Conservation (phyloP, 2,329 filamentous ascomycete genomes). For the Trichoderma sp. region DNA sequence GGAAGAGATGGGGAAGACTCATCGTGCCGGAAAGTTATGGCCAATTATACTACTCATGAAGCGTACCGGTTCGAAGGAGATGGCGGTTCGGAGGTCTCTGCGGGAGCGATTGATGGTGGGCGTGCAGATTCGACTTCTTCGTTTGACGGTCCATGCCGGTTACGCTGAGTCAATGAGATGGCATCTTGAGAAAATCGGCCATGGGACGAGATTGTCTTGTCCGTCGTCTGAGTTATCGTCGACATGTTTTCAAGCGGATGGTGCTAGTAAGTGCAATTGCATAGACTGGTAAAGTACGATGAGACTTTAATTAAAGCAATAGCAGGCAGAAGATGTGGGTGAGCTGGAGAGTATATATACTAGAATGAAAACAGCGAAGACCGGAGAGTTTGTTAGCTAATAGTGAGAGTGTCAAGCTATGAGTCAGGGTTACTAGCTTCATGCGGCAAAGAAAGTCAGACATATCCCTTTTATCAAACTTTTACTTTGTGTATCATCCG, state of each 20-base stretch:
- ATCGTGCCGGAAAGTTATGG: conserved; percentile 3
- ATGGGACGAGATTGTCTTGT: neutral
- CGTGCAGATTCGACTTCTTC: conserved; percentile 6
- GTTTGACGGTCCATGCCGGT: neutral
- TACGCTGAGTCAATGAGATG: conserved; percentile 11
- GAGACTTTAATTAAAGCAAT: neutral
- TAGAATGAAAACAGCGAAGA: neutral
- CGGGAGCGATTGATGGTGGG: neutral
- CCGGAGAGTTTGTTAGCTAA: neutral
- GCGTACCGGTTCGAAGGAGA: conserved; percentile 15
- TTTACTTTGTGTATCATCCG: neutral
- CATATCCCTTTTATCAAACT: neutral
- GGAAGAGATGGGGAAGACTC: neutral
- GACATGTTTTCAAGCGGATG: neutral
- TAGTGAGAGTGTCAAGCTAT: neutral
- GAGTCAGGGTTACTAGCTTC: neutral
- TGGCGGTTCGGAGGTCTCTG: neutral
- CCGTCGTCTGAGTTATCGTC: neutral
- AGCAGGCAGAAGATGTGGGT: neutral
- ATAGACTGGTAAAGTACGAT: neutral
- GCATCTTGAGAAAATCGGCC: neutral
- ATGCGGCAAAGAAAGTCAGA: neutral
- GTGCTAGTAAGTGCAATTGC: neutral
- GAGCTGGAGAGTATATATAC: neutral
- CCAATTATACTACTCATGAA: neutral